A percentile compares a stretch with the other conserved stretches of the same genome.
phyloP scores from a whole-genome alignment of 2,329 filamentous ascomycete species.

The Capronia americana region DNA sequence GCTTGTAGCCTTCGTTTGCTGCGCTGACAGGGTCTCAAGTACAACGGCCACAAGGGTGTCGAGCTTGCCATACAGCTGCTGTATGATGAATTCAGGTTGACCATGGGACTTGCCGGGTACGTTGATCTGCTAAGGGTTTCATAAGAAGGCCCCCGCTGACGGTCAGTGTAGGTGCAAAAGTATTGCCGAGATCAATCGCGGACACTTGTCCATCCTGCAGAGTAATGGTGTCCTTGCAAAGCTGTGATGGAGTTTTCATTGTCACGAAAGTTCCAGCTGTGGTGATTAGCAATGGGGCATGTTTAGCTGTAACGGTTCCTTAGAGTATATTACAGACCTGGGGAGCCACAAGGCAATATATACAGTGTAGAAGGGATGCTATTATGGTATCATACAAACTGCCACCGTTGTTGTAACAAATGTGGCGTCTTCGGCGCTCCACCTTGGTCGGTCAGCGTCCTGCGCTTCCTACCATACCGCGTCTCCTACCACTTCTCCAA shows the following conservation, averaged over 20 bases:
- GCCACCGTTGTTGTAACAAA: neutral
- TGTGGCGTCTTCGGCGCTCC: neutral
- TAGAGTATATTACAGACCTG: neutral
- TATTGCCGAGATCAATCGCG: slow-evolving; percentile 42
- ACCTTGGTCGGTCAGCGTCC: neutral
- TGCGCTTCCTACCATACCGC: no score
- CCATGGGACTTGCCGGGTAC: slow-evolving; percentile 37
- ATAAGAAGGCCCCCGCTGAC: no score
- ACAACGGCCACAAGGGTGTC: slow-evolving; percentile 26
- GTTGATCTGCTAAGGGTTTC: slow-evolving; percentile 18
- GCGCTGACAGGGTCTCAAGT: slow-evolving; percentile 5
- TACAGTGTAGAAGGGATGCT: neutral
- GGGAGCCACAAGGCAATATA: neutral
- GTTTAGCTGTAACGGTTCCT: neutral
- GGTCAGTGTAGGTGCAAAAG: slow-evolving; percentile 34
- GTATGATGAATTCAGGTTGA: slow-evolving; percentile 27
- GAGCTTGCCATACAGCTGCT: slow-evolving; percentile 25
- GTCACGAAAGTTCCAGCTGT: neutral
- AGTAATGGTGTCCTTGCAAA: slow-evolving; percentile 43
- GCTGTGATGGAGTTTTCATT: slow-evolving; percentile 31
- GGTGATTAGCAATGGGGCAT: neutral
- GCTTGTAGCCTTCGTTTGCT: neutral
- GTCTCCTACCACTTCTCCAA: no score
- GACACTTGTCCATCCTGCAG: slow-evolving; percentile 43
- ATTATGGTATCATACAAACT: neutral